Evolutionary conservation across 2,329 filamentous ascomycete species (phyloP).

Genomic region (Phoma sp.): DNA sequence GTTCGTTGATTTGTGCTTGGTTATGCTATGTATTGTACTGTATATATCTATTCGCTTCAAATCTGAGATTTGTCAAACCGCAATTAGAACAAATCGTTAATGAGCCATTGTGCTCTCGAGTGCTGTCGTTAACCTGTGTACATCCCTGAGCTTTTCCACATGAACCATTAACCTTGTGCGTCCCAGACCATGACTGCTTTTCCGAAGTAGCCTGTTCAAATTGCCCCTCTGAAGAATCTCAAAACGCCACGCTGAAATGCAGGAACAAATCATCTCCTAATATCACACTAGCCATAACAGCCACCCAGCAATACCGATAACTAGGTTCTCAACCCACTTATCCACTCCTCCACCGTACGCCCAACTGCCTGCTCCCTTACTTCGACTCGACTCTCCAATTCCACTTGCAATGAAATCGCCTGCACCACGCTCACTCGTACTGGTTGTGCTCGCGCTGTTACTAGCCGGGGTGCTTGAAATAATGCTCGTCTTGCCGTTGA

Average conservation of each 20-base stretch:
- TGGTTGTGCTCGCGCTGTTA: constrained; percentile 37
- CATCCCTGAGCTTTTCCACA: background rate
- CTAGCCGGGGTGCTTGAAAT: constrained; percentile 34
- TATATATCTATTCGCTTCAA: background rate
- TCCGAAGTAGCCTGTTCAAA: background rate
- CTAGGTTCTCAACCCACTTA: constrained; percentile 33
- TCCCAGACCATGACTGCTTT: background rate
- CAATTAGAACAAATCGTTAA: no score
- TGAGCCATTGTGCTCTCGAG: background rate
- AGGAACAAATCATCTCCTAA: background rate
- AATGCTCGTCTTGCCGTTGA: constrained; percentile 44
- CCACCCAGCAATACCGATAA: constrained; percentile 41
- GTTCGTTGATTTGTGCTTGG: background rate
- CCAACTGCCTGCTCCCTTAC: constrained; percentile 12
- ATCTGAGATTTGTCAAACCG: no score
- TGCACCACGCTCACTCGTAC: constrained; percentile 14
- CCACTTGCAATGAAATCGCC: constrained; percentile 13
- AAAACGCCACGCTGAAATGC: constrained; percentile 15
- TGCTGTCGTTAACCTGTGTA: background rate
- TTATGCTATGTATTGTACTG: background rate
- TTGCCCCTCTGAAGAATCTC: background rate
- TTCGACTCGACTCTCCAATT: constrained; percentile 12
- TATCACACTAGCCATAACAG: constrained; percentile 33
- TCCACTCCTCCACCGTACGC: constrained; percentile 25
- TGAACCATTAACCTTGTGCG: background rate